Base-by-base conservation (phyloP, 805 yeast species). In the Kodamaea restingae region DNA sequence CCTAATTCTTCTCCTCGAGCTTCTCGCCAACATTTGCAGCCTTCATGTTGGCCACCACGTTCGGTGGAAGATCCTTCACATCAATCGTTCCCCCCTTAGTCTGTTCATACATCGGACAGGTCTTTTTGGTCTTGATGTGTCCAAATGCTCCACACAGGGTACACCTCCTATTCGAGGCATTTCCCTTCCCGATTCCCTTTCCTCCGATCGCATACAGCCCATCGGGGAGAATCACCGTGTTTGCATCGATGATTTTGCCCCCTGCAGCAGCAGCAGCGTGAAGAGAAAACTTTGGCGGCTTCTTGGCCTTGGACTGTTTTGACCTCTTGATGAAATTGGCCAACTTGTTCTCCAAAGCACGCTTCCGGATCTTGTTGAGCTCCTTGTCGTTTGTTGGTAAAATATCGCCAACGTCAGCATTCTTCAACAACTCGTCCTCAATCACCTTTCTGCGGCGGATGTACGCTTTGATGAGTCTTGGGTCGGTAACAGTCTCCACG, bases 121-220 rank as follows among this genome's bases (percentile, higher is more conserved):
- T 73, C 54, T 83, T 84, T 58, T 88, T 88, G 2, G 98, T 91
- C 57, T 93, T 76, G 45, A 91, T 91, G 59, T 91, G 98, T 0
- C 98, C 98, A 46, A 85, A 73, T 9, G 91, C 93, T 15, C 98
- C 98, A 71, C 98, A 91, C 0, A 93, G 83, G 3, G 95, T 90
- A 65, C 98, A 91, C 54, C 87, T 78, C 57, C 98, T 71, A 7
- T 84, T 81, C 4, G 78, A 80, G 21, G 81, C 72, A 51, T 81
- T 81, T 22, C 84, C 84, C 51, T 83, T 83, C 21, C 86, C 87
- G 30, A 76, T 76, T 17, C 85, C 84, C 49, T 79, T 81, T n/a
- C 81, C 84, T 25, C 78, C 75, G 31, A 75, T 57, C 2, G 71
- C 71, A 43, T 58, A 61, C 9, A 70, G 60, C 1, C 73, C 73